Evolutionary conservation across 805 yeast genomes (phyloP).

Genomic region (Candida tammaniensis): DNA sequence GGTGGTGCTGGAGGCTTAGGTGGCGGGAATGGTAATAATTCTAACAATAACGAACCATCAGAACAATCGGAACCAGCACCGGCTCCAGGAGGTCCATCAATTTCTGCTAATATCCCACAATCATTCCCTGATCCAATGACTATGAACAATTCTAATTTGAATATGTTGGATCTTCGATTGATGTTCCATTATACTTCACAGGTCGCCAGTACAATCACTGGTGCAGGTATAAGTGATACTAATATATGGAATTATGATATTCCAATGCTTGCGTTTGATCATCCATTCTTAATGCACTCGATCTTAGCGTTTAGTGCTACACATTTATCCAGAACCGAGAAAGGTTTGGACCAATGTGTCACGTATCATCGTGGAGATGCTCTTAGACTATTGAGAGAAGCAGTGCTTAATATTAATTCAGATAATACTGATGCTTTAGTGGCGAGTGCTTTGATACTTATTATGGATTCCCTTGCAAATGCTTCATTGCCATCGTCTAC

Average conservation of each 20-base stretch:
- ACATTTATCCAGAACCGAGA: constrained; percentile 74
- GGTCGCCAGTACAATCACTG: constrained; percentile 84
- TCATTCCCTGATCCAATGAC: constrained; percentile 13
- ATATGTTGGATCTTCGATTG: constrained; percentile 73
- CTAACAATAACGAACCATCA: neutral
- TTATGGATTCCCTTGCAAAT: constrained; percentile 92
- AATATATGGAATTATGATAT: constrained; percentile 86
- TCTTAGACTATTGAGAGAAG: constrained; percentile 72
- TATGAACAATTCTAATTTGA: constrained; percentile 31
- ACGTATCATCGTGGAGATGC: constrained; percentile 89
- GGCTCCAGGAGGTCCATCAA: constrained; percentile 7
- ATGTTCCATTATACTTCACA: constrained; percentile 85
- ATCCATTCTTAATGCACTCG: constrained; percentile 91
- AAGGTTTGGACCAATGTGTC: constrained; percentile 75
- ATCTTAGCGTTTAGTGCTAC: constrained; percentile 90
- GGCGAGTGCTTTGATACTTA: constrained; percentile 83
- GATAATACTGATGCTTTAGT: constrained; percentile 92
- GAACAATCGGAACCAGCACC: neutral
- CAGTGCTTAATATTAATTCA: constrained; percentile 76
- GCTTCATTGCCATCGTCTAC: constrained; percentile 61
- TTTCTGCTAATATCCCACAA: constrained; percentile 13
- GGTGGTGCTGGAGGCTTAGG: neutral
- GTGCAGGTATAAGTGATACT: constrained; percentile 84
- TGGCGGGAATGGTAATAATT: neutral
- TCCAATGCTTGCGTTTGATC: constrained; percentile 82